Conservation (phyloP, 106 monocot genomes). For the Dendrobium officinale region DNA sequence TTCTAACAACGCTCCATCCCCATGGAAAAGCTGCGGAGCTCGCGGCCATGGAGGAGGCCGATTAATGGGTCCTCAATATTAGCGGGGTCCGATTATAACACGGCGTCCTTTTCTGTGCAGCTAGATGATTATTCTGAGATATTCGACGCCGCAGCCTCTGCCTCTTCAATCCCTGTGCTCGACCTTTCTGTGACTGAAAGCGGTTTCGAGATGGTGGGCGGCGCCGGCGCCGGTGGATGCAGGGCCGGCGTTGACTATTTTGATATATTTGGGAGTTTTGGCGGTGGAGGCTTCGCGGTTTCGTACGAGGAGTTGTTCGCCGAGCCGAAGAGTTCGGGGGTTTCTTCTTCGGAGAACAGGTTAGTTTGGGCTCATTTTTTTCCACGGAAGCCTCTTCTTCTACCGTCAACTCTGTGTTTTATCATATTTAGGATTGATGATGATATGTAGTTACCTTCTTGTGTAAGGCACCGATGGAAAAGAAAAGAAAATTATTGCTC, state of each 20-base stretch:
- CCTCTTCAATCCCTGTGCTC: constrained; percentile 82
- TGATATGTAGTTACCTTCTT: background rate
- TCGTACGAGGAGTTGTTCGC: constrained; percentile 65
- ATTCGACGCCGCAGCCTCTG: constrained; percentile 39
- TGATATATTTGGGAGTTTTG: constrained; percentile 71
- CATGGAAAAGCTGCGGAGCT: constrained; percentile 16
- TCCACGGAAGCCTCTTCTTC: background rate
- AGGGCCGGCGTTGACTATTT: constrained; percentile 32
- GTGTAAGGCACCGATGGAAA: background rate
- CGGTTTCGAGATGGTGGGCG: constrained; percentile 3
- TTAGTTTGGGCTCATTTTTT: constrained; percentile 4
- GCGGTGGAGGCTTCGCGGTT: constrained; percentile 38
- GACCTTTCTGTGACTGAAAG: constrained; percentile 47
- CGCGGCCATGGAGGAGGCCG: constrained; percentile 9
- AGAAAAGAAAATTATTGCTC: background rate
- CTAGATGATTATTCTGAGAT: constrained; percentile 69
- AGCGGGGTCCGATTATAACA: constrained; percentile 13
- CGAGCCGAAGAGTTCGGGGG: constrained; percentile 6
- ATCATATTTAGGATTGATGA: background rate
- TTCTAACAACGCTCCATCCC: background rate
- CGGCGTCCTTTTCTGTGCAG: constrained; percentile 8
- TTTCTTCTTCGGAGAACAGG: constrained; percentile 32
- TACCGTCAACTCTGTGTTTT: background rate
- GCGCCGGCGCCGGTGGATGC: background rate
- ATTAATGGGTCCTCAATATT: background rate